Base-by-base conservation (phyloP, 2,329 filamentous ascomycete species). In the Botrytis fragariae region DNA sequence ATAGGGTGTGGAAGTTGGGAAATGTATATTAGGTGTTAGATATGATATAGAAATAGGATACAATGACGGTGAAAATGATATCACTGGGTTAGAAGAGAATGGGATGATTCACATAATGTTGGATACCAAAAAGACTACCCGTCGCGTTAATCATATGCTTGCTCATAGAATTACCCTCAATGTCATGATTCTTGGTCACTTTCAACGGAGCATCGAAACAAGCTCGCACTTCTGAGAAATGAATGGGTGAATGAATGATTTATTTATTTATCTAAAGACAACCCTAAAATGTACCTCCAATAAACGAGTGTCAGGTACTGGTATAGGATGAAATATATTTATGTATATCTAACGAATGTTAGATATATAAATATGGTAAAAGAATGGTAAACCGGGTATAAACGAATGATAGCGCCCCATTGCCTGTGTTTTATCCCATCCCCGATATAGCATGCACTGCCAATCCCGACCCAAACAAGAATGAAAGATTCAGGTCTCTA, bases 121-220 rank as follows among this genome's bases (percentile, higher is more conserved):
- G 0, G 20, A 29, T 63, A 63, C 14, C 16, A 42, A 20, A 20
- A 42, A 37, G 1, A 37, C 22, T 12, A 48, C 2, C 12, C 29
- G 42, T 29, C 8, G 12, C 14, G 5, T 42, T 0, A 2, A 18
- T 37, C 4, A n/a, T 4, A 9, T n/a, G n/a, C 18, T 18, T 57
- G 14, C n/a, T 57, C 3, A 29, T 29, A 9, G 7, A n/a, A 18
- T 18, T 18, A 3, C 10, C 0, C 14, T 54, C 3, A 3, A 3
- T 54, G 2, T 7, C 22, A 35, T 1, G 25, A 25, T n/a, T 25
- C 7, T 25, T 12, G 9, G 1, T 18, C 16, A 29, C n/a, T 29
- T 29, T 44, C 1, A 63, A 29, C 3, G 7, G 37, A 7, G 14
- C 2, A 20, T 9, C 3, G 3, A 18, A 44, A 20, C 0, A 29